A percentile compares a stretch with the other conserved stretches of the same genome.
Conservation (phyloP, 2,329 filamentous ascomycete species). For the Aspergillus sp. region DNA sequence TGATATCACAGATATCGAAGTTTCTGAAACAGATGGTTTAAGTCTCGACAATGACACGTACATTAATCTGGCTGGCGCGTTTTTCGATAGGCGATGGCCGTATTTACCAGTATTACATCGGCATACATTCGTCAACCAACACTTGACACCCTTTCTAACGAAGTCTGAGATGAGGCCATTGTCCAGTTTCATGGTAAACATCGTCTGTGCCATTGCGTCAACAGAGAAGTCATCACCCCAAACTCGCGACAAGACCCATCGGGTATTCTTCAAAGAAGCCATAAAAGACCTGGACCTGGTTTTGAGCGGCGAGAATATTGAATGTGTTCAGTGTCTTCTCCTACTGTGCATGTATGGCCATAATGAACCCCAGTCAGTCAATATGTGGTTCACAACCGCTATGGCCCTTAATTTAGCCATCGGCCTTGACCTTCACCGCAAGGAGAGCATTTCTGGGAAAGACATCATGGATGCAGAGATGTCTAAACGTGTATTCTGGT, state of each 20-base stretch:
- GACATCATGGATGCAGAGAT: slow-evolving; percentile 21
- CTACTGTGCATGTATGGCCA: slow-evolving; percentile 29
- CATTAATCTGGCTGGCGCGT: slow-evolving; percentile 18
- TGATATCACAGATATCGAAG: neutral
- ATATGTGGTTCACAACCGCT: slow-evolving; percentile 27
- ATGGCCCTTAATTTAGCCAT: slow-evolving; percentile 25
- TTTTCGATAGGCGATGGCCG: slow-evolving; percentile 29
- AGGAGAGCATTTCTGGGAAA: slow-evolving; percentile 16
- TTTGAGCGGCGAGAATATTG: slow-evolving; percentile 21
- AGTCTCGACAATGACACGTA: slow-evolving; percentile 3
- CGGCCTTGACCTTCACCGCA: slow-evolving; percentile 25
- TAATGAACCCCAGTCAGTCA: slow-evolving; percentile 29
- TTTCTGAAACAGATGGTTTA: neutral
- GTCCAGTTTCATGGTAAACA: slow-evolving; percentile 24
- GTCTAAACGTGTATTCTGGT: slow-evolving; percentile 28
- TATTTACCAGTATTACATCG: slow-evolving; percentile 27
- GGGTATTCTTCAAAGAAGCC: slow-evolving; percentile 14
- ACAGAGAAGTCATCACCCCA: slow-evolving; percentile 20
- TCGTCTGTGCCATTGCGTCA: slow-evolving; percentile 26
- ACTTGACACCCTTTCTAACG: slow-evolving; percentile 9
- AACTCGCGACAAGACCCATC: neutral
- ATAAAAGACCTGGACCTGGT: slow-evolving; percentile 17
- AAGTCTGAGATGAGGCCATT: neutral
- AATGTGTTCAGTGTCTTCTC: slow-evolving; percentile 28
- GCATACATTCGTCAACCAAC: slow-evolving; percentile 19